Percentiles rank a stretch among this genome's conserved stretches.
These are phyloP conservation scores for Populus trichocarpa DNA, from an alignment of 441 rosid species.

Conservation along the genomic window DNA sequence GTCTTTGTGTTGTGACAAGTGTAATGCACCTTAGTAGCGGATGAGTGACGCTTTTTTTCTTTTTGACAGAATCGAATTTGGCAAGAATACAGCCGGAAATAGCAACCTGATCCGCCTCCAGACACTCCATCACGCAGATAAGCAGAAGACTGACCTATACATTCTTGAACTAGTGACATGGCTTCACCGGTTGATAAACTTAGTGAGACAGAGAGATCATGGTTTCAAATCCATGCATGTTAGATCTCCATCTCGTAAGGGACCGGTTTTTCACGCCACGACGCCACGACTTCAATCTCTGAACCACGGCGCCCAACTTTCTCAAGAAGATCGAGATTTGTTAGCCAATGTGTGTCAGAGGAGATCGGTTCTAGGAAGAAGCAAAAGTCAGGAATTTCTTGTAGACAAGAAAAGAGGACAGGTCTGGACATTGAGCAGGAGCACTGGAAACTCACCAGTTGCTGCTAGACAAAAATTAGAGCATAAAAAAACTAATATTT, in stretches of 20 bases:
- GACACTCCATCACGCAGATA: conserved; percentile 82
- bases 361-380: conserved; percentile 48
- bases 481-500: conserved; percentile 25
- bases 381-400: conserved; percentile 70
- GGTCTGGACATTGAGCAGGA: conserved; percentile 46
- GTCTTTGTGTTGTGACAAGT: background rate
- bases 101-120: conserved; percentile 56
- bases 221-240: conserved; percentile 27
- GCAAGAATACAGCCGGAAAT: conserved; percentile 38
- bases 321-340: conserved; percentile 52
- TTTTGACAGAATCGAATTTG: conserved; percentile 54
- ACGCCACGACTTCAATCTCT: conserved; percentile 29
- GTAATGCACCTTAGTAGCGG: background rate
- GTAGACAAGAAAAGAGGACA: conserved; percentile 28
- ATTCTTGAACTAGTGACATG: conserved; percentile 67
- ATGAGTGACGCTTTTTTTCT: conserved; percentile 2
- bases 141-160: conserved; percentile 49
- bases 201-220: conserved; percentile 42
- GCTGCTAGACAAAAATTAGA: conserved; percentile 15
- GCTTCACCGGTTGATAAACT: conserved; percentile 67
- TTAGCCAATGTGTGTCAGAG: conserved; percentile 39
- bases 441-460: conserved; percentile 65
- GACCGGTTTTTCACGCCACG: conserved; percentile 19
- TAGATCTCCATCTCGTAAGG: conserved; percentile 30
- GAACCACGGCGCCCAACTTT: conserved; percentile 32